Percentiles rank a stretch among this genome's conserved stretches.
These are phyloP conservation scores for Millerozyma miso DNA, from an alignment of 805 yeast genomes.

Conservation along the genomic window DNA sequence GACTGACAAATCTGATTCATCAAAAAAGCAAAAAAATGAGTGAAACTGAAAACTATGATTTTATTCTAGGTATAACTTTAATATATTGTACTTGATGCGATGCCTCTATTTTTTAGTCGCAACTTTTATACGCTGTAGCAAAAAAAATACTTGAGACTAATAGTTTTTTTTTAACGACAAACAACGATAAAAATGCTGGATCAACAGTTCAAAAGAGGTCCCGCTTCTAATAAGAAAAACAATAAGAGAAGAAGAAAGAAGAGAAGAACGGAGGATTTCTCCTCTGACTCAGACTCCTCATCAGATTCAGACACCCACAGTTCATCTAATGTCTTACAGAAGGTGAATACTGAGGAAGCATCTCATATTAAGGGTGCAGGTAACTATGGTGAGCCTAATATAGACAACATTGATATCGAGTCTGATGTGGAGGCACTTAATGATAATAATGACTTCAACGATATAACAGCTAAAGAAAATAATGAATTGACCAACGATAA, in stretches of 20 bases:
- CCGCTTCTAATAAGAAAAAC: neutral
- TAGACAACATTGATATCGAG: conserved; percentile 28
- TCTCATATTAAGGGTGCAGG: conserved; percentile 9
- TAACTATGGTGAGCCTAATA: neutral
- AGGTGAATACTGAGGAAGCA: conserved; percentile 7
- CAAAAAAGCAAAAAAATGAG: conserved; percentile 10
- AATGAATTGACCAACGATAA: conserved; percentile 13
- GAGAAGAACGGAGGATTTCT: conserved; percentile 79
- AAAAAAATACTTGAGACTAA: no score
- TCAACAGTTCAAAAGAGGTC: neutral
- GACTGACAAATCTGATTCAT: conserved; percentile 5
- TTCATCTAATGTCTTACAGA: conserved; percentile 17
- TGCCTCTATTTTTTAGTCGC: neutral
- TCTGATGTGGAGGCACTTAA: conserved; percentile 24
- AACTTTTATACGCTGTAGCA: no score
- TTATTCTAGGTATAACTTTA: neutral
- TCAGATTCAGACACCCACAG: conserved; percentile 16
- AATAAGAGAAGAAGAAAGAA: conserved; percentile 57
- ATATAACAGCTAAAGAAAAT: neutral
- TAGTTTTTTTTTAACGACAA: no score
- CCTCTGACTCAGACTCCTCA: conserved; percentile 49
- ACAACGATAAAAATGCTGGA: conserved; percentile 2
- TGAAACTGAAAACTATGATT: neutral
- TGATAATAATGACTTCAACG: conserved; percentile 3
- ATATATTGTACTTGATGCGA: neutral